Conservation (phyloP, 2,329 filamentous ascomycete species). For the Calonectria ilicicola region DNA sequence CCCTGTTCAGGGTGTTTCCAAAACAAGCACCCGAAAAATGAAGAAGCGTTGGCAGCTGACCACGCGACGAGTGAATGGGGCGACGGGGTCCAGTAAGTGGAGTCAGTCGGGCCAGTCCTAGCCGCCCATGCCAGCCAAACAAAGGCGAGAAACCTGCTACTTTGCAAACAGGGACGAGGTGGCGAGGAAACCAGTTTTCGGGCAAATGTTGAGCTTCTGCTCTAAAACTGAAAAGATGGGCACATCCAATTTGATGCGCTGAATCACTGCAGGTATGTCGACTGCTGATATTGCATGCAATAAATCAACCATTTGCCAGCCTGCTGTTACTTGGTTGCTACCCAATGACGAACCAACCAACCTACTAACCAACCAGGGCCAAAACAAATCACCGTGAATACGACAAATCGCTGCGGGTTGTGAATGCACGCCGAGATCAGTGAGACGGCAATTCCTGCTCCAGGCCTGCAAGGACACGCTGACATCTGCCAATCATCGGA, state of each 20-base stretch:
- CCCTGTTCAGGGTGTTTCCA: conserved; percentile 25
- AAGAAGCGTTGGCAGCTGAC: conserved; percentile 27
- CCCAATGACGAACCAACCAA: too few species aligned
- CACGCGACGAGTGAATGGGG: conserved; percentile 6
- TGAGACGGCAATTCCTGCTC: not conserved
- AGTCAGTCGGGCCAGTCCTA: conserved; percentile 15
- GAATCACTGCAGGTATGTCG: not conserved
- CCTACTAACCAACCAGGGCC: not conserved
- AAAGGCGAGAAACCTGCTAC: conserved; percentile 28
- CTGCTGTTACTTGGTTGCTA: not conserved
- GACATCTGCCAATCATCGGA: conserved; percentile 4
- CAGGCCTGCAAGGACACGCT: not conserved
- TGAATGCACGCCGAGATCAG: not conserved
- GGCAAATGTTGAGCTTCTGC: conserved; percentile 28
- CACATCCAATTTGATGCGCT: not conserved
- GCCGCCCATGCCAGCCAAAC: conserved; percentile 38
- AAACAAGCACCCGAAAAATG: conserved; percentile 13
- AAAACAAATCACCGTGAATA: not conserved
- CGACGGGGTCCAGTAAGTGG: conserved; percentile 19
- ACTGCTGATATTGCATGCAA: not conserved
- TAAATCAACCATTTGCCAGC: too few species aligned
- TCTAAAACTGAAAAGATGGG: conserved; percentile 31
- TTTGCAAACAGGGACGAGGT: conserved; percentile 20
- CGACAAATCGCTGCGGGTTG: not conserved
- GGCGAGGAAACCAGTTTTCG: conserved; percentile 38